Conservation (phyloP, 176 grass and related monocot genomes). For the Phoenix roebelenii region DNA sequence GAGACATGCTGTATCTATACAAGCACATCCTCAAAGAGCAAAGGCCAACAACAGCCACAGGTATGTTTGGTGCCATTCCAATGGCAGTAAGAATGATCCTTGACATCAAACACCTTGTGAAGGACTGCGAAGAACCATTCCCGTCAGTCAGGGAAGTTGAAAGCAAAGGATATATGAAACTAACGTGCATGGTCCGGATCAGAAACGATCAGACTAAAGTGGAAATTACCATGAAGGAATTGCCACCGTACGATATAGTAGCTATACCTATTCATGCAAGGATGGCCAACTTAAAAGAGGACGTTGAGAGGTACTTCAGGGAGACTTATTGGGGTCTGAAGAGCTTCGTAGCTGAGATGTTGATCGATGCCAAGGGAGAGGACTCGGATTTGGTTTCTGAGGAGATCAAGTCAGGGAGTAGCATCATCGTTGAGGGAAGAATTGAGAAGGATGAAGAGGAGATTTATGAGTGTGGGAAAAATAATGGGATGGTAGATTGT, state of each 20-base stretch:
- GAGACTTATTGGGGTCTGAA: slow-evolving; percentile 57
- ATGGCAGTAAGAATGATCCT: slow-evolving; percentile 45
- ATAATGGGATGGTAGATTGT: slow-evolving; percentile 43
- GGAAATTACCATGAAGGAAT: slow-evolving; percentile 14
- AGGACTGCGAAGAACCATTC: slow-evolving; percentile 41
- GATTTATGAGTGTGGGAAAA: slow-evolving; percentile 39
- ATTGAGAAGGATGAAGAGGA: slow-evolving; percentile 18
- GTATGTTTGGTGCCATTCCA: slow-evolving; percentile 39
- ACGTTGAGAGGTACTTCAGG: slow-evolving; percentile 57
- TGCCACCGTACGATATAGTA: slow-evolving; percentile 47
- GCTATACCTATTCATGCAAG: slow-evolving; percentile 48
- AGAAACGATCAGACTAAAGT: slow-evolving; percentile 6
- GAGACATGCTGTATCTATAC: slow-evolving; percentile 51
- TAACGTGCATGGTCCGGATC: slow-evolving; percentile 52
- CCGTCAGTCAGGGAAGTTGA: slow-evolving; percentile 7
- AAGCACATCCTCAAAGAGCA: slow-evolving; percentile 44
- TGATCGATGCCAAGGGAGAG: slow-evolving; percentile 24
- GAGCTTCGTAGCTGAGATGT: slow-evolving; percentile 44
- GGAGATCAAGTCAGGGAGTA: slow-evolving; percentile 29
- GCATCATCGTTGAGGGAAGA: slow-evolving; percentile 44
- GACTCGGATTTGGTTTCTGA: slow-evolving; percentile 28
- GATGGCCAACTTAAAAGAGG: slow-evolving; percentile 67
- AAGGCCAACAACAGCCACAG: slow-evolving; percentile 24
- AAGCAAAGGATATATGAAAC: slow-evolving; percentile 30
- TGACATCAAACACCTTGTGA: slow-evolving; percentile 77